Evolutionary conservation across 2,329 filamentous ascomycete species (phyloP), one percentile per base, ranked within the genome.

Genomic region (Aspergillus udagawae): DNA sequence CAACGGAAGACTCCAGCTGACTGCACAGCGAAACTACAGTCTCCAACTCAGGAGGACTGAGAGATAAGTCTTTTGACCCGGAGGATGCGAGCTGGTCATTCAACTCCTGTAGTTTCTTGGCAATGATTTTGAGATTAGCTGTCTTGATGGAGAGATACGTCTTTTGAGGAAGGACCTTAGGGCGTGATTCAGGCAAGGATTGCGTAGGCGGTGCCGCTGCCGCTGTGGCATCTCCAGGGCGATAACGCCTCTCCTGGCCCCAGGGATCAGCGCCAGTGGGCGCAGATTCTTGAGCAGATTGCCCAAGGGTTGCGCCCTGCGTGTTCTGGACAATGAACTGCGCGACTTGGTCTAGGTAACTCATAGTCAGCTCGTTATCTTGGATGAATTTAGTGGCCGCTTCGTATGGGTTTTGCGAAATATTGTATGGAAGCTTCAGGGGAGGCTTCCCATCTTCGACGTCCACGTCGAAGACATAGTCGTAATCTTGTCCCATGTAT

Each of bases 381-480:
- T 88, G 84, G 50, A 97, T 87, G 65, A 97, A 99, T 69, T 91
- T 96, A 38, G 89, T 91, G 0, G 94, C 93, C 2, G 89, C 88
- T 65, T 96, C 90, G 72, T 95, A 97, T 0, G 92, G 91, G 65
- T 97, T 97, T 70, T 97, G 89, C 1, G 89, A 91, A 12, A 93
- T 82, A 71, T 97, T 97, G 76, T 90, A 97, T 0, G 93, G 92
- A n/a, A 97, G 81, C 74, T 97, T 97, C 49, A 97, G 80, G 0
- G 93, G 86, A 12, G 93, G 92, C 69, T 95, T 93, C 53, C 92
- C 93, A 67, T 97, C 93, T 71, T 96, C 91, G 60, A 97, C 95
- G 66, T 96, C 92, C 27, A 97, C 92, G 69, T 97, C 92, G 65
- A 97, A 97, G 8, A 99, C 92, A 67, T 89, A 97, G 70, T 99